Conservation (phyloP, 305 asterid species). For the Rubia occidens region DNA sequence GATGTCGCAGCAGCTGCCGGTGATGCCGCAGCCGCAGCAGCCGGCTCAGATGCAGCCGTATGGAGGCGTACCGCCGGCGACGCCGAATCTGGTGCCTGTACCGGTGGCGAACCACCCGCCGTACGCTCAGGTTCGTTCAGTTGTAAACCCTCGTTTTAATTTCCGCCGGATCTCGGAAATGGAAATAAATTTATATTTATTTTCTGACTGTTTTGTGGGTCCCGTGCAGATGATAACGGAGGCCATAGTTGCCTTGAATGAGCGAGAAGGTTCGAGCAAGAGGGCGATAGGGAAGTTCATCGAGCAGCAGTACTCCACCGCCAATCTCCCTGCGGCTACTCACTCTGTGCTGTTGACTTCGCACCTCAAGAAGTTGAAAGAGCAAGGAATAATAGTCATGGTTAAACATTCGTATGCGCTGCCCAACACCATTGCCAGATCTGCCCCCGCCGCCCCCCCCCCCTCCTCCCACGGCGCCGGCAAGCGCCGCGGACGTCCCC, state of each 20-base stretch:
- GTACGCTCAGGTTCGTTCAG: conserved; percentile 58
- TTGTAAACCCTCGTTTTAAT: not conserved
- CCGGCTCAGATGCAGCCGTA: conserved; percentile 19
- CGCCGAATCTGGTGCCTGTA: conserved; percentile 12
- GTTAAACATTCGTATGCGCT: conserved; percentile 65
- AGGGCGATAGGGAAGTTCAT: conserved; percentile 56
- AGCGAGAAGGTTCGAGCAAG: conserved; percentile 64
- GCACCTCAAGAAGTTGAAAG: conserved; percentile 48
- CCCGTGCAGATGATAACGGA: conserved; percentile 56
- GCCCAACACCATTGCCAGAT: conserved; percentile 33
- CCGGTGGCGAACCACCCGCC: conserved; percentile 39
- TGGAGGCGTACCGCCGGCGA: conserved; percentile 23
- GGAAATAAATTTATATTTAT: not conserved
- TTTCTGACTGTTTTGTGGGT: not conserved
- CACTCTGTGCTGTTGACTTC: conserved; percentile 45
- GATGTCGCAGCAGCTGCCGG: not conserved
- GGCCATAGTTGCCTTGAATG: conserved; percentile 58
- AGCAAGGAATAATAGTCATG: conserved; percentile 45
- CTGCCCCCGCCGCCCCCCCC: conserved; percentile 17
- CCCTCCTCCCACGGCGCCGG: conserved; percentile 21
- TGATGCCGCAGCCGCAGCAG: conserved; percentile 17
- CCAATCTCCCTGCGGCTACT: conserved; percentile 38
- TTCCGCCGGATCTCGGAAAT: not conserved
- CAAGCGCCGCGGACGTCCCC: conserved; percentile 71
- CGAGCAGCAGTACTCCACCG: conserved; percentile 34